Evolutionary conservation across 2,329 filamentous ascomycete genomes (phyloP).

Genomic region (Botrytis fragariae): DNA sequence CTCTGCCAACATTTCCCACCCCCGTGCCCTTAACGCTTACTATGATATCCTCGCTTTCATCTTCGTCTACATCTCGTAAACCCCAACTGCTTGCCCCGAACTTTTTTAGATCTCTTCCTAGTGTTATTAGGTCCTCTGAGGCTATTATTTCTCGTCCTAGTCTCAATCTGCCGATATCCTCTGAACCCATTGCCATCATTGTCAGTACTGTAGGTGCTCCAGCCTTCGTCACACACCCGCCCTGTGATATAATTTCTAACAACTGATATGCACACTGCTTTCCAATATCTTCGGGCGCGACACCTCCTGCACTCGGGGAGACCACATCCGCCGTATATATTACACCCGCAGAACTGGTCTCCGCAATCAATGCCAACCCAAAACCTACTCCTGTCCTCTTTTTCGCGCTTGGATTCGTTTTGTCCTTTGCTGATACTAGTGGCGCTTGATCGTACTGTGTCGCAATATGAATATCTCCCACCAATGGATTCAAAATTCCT

Average conservation of each 20-base stretch:
- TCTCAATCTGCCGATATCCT: constrained; percentile 86
- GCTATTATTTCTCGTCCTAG: constrained; percentile 79
- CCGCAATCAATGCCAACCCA: constrained; percentile 84
- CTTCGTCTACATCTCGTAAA: constrained; percentile 69
- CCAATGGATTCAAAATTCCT: constrained; percentile 81
- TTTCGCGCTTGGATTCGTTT: constrained; percentile 55
- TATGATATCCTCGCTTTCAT: constrained; percentile 65
- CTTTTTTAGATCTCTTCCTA: constrained; percentile 81
- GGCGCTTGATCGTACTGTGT: constrained; percentile 71
- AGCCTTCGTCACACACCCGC: constrained; percentile 74
- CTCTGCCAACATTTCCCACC: constrained; percentile 91
- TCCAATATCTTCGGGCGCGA: constrained; percentile 86
- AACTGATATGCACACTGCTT: constrained; percentile 85
- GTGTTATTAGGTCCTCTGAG: constrained; percentile 72
- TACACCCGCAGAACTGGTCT: constrained; percentile 77
- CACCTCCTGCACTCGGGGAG: constrained; percentile 72
- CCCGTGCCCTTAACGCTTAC: constrained; percentile 90
- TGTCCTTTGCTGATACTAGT: constrained; percentile 52
- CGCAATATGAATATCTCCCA: constrained; percentile 87
- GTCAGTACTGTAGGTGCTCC: constrained; percentile 74
- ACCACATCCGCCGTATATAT: constrained; percentile 84
- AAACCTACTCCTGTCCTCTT: constrained; percentile 83
- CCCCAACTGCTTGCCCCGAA: constrained; percentile 94
- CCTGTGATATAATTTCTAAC: constrained; percentile 75
- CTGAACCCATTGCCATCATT: constrained; percentile 96